Evolutionary conservation across 306 rosid genomes (phyloP).

Genomic region (Betula pendula): DNA sequence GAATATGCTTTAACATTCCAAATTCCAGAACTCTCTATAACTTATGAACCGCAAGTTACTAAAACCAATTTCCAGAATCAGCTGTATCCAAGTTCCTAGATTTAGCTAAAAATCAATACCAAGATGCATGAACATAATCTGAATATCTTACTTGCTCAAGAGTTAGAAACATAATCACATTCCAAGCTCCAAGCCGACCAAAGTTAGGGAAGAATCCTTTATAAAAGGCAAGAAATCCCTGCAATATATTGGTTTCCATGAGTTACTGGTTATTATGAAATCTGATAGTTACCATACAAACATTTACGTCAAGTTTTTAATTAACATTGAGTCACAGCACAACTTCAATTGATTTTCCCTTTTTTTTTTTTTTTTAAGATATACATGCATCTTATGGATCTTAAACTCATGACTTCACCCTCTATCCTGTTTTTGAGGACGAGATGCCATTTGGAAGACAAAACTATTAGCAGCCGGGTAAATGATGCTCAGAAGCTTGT

Average conservation of each 20-base stretch:
- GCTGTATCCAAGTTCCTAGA: slow-evolving; percentile 2
- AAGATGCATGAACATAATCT: slow-evolving; percentile 10
- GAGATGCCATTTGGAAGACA: not conserved
- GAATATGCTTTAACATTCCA: too few relatives aligned
- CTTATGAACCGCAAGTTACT: not conserved
- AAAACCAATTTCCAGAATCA: slow-evolving; percentile 2
- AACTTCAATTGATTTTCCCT: not conserved
- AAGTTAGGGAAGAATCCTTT: slow-evolving; percentile 94
- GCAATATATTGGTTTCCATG: slow-evolving; percentile 36
- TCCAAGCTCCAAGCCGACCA: slow-evolving; percentile 87
- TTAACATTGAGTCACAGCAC: not conserved
- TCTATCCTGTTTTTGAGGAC: too few relatives aligned
- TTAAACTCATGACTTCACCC: not conserved
- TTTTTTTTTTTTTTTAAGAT: not conserved
- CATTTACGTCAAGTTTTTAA: not conserved
- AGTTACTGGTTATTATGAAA: slow-evolving; percentile 16
- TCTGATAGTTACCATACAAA: slow-evolving; percentile 11
- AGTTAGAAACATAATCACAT: slow-evolving; percentile 79
- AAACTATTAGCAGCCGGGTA: slow-evolving; percentile 9
- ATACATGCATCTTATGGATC: not conserved
- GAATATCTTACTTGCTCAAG: slow-evolving; percentile 79
- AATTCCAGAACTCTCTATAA: not conserved
- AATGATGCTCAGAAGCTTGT: not conserved
- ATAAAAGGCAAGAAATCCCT: slow-evolving; percentile 93
- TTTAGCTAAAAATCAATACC: slow-evolving; percentile 2